Base-by-base conservation (phyloP, 1,284 basidiomycete species). In the Puccinia horiana region DNA sequence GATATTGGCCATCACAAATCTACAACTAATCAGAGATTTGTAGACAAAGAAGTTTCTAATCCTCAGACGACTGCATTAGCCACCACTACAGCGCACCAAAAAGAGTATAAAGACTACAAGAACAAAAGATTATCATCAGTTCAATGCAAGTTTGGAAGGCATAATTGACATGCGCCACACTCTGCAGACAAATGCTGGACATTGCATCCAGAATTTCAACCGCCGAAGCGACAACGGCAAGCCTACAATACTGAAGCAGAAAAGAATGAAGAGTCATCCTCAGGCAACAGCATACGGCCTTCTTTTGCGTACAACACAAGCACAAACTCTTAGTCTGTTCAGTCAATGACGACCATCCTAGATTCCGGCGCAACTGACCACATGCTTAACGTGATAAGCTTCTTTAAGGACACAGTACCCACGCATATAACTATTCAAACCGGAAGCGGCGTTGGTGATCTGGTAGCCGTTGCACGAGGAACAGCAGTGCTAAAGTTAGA, bases 311-410 rank as follows among this genome's bases (percentile, higher is more conserved):
- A 40, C 35, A 9, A 42, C 67, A 70, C 35, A 20, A 47, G 4
- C 3, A 3, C 16, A 44, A 44, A n/a, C n/a, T n/a, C n/a, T n/a
- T n/a, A n/a, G n/a, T n/a, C n/a, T n/a, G n/a, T n/a, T n/a, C n/a
- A n/a, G n/a, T 18, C 32, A 9, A 37, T 42, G 20, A 26, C 37
- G 12, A 42, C 40, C 40, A 26, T 70, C n/a, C 42, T 72, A 8
- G 69, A 72, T n/a, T 47, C 42, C 2, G 69, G 69, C 2, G 69
- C 69, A 49, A 49, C 9, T 20, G 14, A 72, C 23, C 69, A 72
- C n/a, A 72, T 72, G 69, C 26, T 72, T 20, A 47, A 72, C 20
- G 3, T 4, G 9, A 5, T 49, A 2, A n/a, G 26, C 3, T 29
- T 26, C 29, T 72, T 72, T 29, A n/a, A 6, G 8, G 20, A 49